These are phyloP conservation scores for Paramyrothecium roridum DNA, from an alignment of 2,329 filamentous ascomycete species.

Conservation along the genomic window DNA sequence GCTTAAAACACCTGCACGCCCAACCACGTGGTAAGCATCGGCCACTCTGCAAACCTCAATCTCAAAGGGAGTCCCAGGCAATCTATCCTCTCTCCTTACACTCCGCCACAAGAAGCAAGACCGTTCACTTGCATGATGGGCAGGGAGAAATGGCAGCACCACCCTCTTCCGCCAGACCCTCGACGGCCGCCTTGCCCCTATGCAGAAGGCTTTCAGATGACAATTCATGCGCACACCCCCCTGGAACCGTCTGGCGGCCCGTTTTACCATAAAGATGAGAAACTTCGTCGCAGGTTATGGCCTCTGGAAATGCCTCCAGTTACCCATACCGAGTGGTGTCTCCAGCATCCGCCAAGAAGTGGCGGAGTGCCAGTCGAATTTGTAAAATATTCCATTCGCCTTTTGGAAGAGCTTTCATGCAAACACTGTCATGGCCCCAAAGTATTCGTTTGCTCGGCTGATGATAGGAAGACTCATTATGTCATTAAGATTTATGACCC, in stretches of 20 bases:
- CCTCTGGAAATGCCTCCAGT: not conserved
- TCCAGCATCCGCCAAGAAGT: not conserved
- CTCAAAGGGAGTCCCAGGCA: too few relatives aligned
- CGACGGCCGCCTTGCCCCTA: not conserved
- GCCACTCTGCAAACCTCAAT: too few relatives aligned
- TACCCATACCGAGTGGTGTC: conserved; percentile 1
- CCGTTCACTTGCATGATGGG: not conserved
- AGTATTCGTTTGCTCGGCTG: not conserved
- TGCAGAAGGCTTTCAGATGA: not conserved
- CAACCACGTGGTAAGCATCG: too few relatives aligned
- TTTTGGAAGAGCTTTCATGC: not conserved
- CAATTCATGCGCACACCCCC: not conserved
- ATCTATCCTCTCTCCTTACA: too few relatives aligned
- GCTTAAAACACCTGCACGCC: too few relatives aligned
- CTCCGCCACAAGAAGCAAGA: not conserved
- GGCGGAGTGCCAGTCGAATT: not conserved
- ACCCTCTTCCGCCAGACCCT: not conserved
- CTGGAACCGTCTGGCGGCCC: not conserved
- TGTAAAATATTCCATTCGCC: not conserved
- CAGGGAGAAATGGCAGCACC: not conserved
- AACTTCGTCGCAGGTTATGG: not conserved
- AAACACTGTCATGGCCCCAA: not conserved
- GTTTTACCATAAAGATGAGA: not conserved
- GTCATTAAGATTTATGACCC: not conserved
- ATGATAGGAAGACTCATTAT: not conserved